Percentiles rank a stretch among this genome's conserved stretches.
Evolutionary conservation across 805 yeast genomes (phyloP).

Genomic region (Ogataea thermomethanolica): DNA sequence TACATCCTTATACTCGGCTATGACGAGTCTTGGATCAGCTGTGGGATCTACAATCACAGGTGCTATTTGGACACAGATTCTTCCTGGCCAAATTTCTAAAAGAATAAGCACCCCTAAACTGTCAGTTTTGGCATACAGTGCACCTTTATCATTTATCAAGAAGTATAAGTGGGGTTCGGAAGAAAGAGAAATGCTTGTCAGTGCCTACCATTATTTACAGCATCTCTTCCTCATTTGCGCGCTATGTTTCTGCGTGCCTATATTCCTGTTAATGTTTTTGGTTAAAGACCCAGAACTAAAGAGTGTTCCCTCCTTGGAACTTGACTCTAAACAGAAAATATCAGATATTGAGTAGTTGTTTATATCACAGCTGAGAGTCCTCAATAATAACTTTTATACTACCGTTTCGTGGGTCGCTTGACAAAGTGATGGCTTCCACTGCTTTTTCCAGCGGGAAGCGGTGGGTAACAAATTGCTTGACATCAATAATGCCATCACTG

Average conservation of each 20-base stretch:
- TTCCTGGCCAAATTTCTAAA: conserved; percentile 34
- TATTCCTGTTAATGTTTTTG: neutral
- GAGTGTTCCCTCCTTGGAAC: neutral
- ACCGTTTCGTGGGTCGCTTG: conserved; percentile 40
- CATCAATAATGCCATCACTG: conserved; percentile 41
- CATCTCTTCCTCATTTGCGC: neutral
- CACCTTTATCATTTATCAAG: neutral
- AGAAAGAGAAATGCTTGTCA: neutral
- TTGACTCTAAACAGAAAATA: neutral
- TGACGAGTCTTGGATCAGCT: conserved; percentile 34
- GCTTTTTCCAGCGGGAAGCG: conserved; percentile 45
- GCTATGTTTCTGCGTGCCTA: conserved; percentile 1
- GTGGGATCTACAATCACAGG: conserved; percentile 37
- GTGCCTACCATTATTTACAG: neutral
- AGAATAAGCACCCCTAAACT: neutral
- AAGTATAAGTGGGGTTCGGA: neutral
- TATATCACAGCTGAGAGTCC: conserved; percentile 24
- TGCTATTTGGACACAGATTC: conserved; percentile 45
- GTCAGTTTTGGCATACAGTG: neutral
- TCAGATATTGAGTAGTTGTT: neutral
- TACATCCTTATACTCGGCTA: conserved; percentile 32
- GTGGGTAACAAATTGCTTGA: conserved; percentile 46
- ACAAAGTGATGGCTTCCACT: conserved; percentile 40
- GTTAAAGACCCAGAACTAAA: neutral
- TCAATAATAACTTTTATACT: conserved; percentile 46